Evolutionary conservation across 1,284 basidiomycete genomes (phyloP).

Genomic region (Trichosporon sp.): DNA sequence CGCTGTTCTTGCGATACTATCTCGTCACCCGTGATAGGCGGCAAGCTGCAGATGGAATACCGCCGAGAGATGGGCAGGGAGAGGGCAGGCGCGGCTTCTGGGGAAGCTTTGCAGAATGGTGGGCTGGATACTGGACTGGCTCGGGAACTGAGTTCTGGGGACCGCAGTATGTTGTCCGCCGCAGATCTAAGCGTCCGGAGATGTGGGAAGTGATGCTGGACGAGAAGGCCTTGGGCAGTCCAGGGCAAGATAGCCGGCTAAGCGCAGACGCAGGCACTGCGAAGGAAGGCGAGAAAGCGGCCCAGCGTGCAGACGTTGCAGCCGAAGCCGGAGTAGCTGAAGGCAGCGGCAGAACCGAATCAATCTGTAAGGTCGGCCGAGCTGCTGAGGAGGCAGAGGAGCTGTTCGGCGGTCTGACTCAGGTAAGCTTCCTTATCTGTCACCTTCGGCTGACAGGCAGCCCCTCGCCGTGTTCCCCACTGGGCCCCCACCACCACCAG

Average conservation of each 20-base stretch:
- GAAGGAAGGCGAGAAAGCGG: background rate
- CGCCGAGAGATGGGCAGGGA: background rate
- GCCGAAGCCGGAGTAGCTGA: background rate
- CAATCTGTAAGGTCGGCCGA: too few species aligned
- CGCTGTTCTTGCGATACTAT: constrained; percentile 10
- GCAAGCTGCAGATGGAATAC: background rate
- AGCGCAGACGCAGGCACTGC: background rate
- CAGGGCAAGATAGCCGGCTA: background rate
- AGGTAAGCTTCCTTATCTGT: constrained; percentile 3
- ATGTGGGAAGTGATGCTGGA: constrained; percentile 13
- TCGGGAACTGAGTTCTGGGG: background rate
- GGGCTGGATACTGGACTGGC: constrained; percentile 13
- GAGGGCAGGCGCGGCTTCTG: constrained; percentile 18
- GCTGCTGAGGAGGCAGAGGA: constrained; percentile 5
- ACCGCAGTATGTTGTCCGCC: background rate
- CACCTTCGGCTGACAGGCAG: background rate
- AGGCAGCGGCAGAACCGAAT: too few species aligned
- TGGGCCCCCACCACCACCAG: background rate
- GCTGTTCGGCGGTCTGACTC: background rate
- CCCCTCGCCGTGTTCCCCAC: constrained; percentile 2
- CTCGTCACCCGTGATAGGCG: constrained; percentile 5
- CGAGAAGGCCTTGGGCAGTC: background rate
- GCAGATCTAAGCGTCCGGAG: background rate
- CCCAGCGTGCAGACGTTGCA: background rate
- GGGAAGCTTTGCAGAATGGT: constrained; percentile 20